Base-by-base conservation (phyloP, 164 flowering plant genomes). In the Echeveria elegans region DNA sequence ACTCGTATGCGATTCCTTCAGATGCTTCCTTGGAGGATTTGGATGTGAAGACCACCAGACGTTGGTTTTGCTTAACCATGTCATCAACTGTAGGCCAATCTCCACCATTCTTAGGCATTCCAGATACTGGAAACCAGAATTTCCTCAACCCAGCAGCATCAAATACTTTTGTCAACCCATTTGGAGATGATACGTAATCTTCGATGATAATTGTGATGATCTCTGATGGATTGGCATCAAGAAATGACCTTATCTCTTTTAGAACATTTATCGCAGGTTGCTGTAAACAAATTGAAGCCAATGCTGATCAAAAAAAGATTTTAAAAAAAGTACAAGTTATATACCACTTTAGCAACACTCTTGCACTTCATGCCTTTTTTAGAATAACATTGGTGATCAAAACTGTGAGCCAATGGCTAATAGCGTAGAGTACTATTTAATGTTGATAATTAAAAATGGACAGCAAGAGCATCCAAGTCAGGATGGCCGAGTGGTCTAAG, bases 401-500 rank as follows among this genome's bases (percentile, higher is more conserved):
- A n/a, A n/a, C n/a, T n/a, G n/a, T n/a, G n/a, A n/a, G n/a, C n/a
- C n/a, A n/a, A n/a, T n/a, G n/a, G n/a, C n/a, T n/a, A n/a, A n/a
- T n/a, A n/a, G n/a, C n/a, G n/a, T n/a, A n/a, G n/a, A n/a, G n/a
- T n/a, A n/a, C n/a, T n/a, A n/a, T n/a, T n/a, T n/a, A n/a, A n/a
- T n/a, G n/a, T n/a, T n/a, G n/a, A n/a, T n/a, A n/a, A n/a, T n/a
- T n/a, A n/a, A n/a, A n/a, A n/a, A n/a, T n/a, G n/a, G n/a, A n/a
- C n/a, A n/a, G n/a, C n/a, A n/a, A n/a, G n/a, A n/a, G 15, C 19
- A 43, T 1, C 47, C 15, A 43, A 15, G 88, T 88, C 89, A 86
- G 88, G 85, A 82, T 86, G 88, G 88, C 86, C 90, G 88, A 86
- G 92, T 84, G 92, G 92, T 88, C 91, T 86, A 88, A 86, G 90